These are phyloP conservation scores for Diutina pseudorugosa DNA, from an alignment of 1,139 yeast species.

Conservation along the genomic window DNA sequence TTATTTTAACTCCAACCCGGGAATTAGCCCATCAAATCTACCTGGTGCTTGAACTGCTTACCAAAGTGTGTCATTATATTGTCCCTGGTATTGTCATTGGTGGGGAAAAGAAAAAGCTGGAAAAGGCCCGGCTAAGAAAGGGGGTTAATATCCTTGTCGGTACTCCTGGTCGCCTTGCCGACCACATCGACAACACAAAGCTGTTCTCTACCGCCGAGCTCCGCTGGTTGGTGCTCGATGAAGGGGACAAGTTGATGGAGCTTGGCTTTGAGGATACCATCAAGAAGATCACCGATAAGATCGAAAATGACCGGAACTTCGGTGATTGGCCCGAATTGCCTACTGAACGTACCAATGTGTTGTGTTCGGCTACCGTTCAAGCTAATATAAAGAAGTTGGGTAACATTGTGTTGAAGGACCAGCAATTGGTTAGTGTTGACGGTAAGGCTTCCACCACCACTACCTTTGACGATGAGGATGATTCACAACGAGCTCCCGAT, in stretches of 20 bases:
- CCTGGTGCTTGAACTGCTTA: conserved; percentile 59
- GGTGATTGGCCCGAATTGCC: conserved; percentile 49
- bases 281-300: conserved; percentile 52
- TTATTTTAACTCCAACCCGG: conserved; percentile 84
- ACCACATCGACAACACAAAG: conserved; percentile 78
- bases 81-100: conserved; percentile 94
- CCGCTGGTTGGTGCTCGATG: conserved; percentile 81
- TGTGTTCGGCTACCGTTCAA: conserved; percentile 93
- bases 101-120: conserved; percentile 88
- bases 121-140: conserved; percentile 79
- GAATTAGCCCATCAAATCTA: conserved; percentile 91
- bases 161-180: conserved; percentile 86
- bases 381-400: conserved; percentile 73
- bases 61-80: conserved; percentile 64
- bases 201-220: conserved; percentile 60
- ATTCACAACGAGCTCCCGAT: conserved; percentile 57
- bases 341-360: conserved; percentile 52
- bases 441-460: conserved; percentile 25
- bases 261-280: conserved; percentile 93
- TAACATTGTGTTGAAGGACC: conserved; percentile 56
- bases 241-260: conserved; percentile 92
- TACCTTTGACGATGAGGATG: conserved; percentile 5
- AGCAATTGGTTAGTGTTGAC: conserved; percentile 49
- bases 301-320: conserved; percentile 31
- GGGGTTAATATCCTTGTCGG: conserved; percentile 85